Base-by-base conservation (phyloP, 257 asterid species). In the Craterostigma plantagineum region DNA sequence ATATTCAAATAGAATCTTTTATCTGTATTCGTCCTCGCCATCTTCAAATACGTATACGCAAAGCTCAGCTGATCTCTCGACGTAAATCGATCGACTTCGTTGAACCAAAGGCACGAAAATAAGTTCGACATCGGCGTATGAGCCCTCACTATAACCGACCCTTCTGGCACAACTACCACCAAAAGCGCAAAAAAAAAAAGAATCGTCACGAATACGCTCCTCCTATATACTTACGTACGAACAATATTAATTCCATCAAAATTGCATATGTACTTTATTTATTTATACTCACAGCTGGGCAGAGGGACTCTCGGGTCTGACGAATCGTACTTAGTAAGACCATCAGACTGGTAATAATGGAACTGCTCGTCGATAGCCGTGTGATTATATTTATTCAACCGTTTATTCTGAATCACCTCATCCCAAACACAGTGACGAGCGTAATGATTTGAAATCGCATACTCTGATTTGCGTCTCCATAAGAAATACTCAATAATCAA, bases 21-120 rank as follows among this genome's bases (percentile, higher is more conserved):
- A 38, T 63, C 66, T 0, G 91, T 84, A 68, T 86, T 86, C 64
- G 70, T 53, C 56, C 90, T 67, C 65, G 50, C 73, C 65, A 86
- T 60, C 67, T 86, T 86, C 72, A 86, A 63, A 68, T 59, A 81
- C 6, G 97, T 78, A 63, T 76, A 86, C 10, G 78, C 90, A 43
- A 86, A 86, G 72, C 97, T 81, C 57, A 86, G 71, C 51, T 86
- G 97, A 68, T 86, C 97, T 16, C 93, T 77, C 47, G 96, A 77
- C 15, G 96, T 85, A 45, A 85, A 85, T 11, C 77, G 91, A 55
- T 80, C 75, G 52, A 76, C 92, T 52, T 81, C 96, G 16, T 81
- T 80, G 70, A 80, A 85, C 96, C 96, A 85, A 57, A 85, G 81
- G 77, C 96, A 81, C 17, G 93, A 73, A 65, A 84, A 84, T 58